Evolutionary conservation across 1,284 basidiomycete species (phyloP), one percentile per base, ranked within the genome.

Genomic region (Phellopilus nigrolimitatus): DNA sequence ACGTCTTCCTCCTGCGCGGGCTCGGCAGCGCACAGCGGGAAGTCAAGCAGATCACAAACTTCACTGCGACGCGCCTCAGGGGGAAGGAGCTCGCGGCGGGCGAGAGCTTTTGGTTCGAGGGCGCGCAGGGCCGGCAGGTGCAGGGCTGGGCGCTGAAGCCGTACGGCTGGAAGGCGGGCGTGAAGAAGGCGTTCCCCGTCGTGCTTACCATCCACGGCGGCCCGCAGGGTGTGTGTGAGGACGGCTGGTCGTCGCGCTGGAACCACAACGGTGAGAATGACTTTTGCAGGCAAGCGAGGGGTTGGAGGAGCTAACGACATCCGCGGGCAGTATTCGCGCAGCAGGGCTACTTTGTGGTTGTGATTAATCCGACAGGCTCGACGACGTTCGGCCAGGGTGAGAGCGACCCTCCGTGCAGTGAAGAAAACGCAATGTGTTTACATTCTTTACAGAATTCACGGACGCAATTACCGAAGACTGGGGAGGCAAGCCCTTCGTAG

Each of bases 291-390:
- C 27, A 17, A 12, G 30, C 22, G 10, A 36, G 10, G 38, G 17
- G n/a, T n/a, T n/a, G 25, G 9, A 25, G 5, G 46, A 28, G 15
- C 28, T 27, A 47, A 53, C 28, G n/a, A 8, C 33, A n/a, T 13
- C 33, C 21, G 37, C 47, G 17, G 19, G 9, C 43, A 86, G 84
- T 88, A 5, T 90, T 89, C 59, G 78, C 86, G 6, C 81, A 81
- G 60, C 88, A 91, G 62, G 91, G 92, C 0, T 95, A 95, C 66
- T 83, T 94, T 59, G 79, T 82, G 12, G 74, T 95, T 25, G 76
- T 84, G 17, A 85, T 94, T 59, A 97, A 97, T 64, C 91, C 91
- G 2, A 92, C 91, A 1, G 92, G 91, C 4, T 89, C 85, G 38
- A 93, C 91, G 1, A 84, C 87, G 0, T 95, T 92, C 59, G 91